These are phyloP conservation scores for Coemansia sp. DNA, from an alignment of 192 early-diverging fungal genomes.

Conservation along the genomic window DNA sequence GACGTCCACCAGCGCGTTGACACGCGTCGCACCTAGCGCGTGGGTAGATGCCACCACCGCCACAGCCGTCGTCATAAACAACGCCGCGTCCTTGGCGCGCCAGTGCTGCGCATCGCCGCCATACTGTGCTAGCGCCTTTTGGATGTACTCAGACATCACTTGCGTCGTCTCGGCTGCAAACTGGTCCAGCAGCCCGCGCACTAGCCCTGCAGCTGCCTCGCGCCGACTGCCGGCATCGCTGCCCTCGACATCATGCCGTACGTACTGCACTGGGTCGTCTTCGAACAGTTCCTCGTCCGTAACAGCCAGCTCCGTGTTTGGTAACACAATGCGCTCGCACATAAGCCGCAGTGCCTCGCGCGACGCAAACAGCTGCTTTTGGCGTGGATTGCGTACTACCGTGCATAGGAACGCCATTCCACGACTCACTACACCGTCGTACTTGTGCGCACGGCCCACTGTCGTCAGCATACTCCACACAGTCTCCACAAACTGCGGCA, in stretches of 20 bases:
- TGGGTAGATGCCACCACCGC: constrained; percentile 74
- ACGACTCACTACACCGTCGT: constrained; percentile 85
- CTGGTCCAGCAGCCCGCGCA: constrained; percentile 86
- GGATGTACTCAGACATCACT: constrained; percentile 77
- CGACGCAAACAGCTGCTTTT: constrained; percentile 72
- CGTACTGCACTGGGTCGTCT: constrained; percentile 94
- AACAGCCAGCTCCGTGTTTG: constrained; percentile 85
- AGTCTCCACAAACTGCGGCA: constrained; percentile 82
- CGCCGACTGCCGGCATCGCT: constrained; percentile 91
- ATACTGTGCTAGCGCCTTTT: constrained; percentile 70
- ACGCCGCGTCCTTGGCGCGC: constrained; percentile 94
- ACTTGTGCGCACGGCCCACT: constrained; percentile 66
- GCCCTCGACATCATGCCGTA: constrained; percentile 89
- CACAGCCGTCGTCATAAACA: constrained; percentile 88
- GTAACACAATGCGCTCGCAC: constrained; percentile 87
- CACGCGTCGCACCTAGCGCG: constrained; percentile 80
- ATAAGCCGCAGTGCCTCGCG: constrained; percentile 73
- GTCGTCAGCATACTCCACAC: constrained; percentile 86
- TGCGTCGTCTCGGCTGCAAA: constrained; percentile 82
- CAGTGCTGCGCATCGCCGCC: constrained; percentile 72
- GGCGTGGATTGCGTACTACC: constrained; percentile 73
- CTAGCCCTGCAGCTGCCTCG: constrained; percentile 85
- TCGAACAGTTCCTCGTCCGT: constrained; percentile 94
- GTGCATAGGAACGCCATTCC: constrained; percentile 88
- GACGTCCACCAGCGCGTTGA: constrained; percentile 81